phyloP scores from a whole-genome alignment of 345 rosid species.

The Gossypium raimondii region DNA sequence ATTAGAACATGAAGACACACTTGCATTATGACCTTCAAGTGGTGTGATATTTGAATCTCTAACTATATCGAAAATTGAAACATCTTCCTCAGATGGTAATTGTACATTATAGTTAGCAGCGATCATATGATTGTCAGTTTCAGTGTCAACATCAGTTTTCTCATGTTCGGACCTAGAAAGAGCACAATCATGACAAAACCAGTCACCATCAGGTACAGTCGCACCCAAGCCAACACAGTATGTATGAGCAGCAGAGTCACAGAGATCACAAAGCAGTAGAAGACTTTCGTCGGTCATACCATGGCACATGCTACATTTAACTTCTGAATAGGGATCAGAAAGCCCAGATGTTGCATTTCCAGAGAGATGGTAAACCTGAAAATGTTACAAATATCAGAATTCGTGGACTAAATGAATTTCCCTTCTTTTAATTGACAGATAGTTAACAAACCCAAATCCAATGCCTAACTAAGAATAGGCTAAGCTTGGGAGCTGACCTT shows the following conservation, averaged over 20 bases:
- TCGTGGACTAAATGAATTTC: not conserved
- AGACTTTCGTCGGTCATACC: slow-evolving; percentile 33
- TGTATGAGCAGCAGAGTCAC: slow-evolving; percentile 52
- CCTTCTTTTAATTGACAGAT: not conserved
- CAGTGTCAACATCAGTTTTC: slow-evolving; percentile 23
- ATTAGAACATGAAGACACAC: not conserved
- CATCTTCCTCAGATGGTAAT: not conserved
- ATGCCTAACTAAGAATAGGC: not conserved
- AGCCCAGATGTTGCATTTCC: slow-evolving; percentile 29
- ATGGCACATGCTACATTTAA: slow-evolving; percentile 38
- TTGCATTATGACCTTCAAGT: not conserved
- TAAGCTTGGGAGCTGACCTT: not conserved
- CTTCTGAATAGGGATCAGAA: slow-evolving; percentile 40
- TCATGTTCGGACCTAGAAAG: slow-evolving; percentile 40
- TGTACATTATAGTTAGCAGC: slow-evolving; percentile 5
- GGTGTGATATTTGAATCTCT: slow-evolving; percentile 15
- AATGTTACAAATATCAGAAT: slow-evolving; percentile 7
- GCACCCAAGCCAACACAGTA: slow-evolving; percentile 50
- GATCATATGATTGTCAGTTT: slow-evolving; percentile 5
- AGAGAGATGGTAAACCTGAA: slow-evolving; percentile 35
- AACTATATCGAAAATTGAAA: slow-evolving; percentile 36
- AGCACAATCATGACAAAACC: slow-evolving; percentile 59
- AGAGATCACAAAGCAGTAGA: slow-evolving; percentile 57
- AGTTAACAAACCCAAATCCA: not conserved
- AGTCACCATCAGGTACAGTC: slow-evolving; percentile 63